Conservation (phyloP, 1,139 yeast species). For the Ogataea hybrid region DNA sequence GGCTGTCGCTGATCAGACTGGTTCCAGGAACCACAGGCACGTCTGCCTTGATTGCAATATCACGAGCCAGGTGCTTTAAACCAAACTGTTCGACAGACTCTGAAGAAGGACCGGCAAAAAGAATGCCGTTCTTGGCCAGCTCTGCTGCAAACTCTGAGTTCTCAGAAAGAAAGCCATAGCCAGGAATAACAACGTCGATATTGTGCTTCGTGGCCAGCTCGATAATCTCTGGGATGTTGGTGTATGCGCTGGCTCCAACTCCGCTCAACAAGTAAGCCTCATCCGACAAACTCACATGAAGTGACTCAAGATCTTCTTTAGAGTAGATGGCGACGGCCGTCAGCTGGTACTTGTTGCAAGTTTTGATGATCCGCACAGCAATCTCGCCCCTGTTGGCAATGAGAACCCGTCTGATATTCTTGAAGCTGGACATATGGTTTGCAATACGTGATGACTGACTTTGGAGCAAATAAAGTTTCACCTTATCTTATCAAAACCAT, state of each 20-base stretch:
- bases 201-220: constrained; percentile 37
- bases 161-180: constrained; percentile 46
- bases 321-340: constrained; percentile 42
- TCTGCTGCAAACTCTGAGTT: constrained; percentile 42
- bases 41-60: constrained; percentile 32
- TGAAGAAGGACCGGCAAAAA: constrained; percentile 48
- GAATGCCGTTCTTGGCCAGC: constrained; percentile 36
- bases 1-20: constrained; percentile 37
- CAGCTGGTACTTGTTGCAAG: constrained; percentile 37
- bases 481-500: background rate
- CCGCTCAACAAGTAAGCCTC: constrained; percentile 39
- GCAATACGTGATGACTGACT: background rate
- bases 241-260: constrained; percentile 41
- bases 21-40: constrained; percentile 53
- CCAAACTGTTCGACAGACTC: constrained; percentile 37
- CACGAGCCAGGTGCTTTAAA: constrained; percentile 37
- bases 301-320: constrained; percentile 41
- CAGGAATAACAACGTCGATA: constrained; percentile 45
- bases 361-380: constrained; percentile 41
- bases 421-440: constrained; percentile 9
- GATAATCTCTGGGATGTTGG: constrained; percentile 41
- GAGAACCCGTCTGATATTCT: constrained; percentile 31
- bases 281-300: constrained; percentile 39
- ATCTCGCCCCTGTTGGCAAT: constrained; percentile 50
- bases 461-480: background rate